Conservation (phyloP, 768 basidiomycete genomes). For the Termitomyces sp. region DNA sequence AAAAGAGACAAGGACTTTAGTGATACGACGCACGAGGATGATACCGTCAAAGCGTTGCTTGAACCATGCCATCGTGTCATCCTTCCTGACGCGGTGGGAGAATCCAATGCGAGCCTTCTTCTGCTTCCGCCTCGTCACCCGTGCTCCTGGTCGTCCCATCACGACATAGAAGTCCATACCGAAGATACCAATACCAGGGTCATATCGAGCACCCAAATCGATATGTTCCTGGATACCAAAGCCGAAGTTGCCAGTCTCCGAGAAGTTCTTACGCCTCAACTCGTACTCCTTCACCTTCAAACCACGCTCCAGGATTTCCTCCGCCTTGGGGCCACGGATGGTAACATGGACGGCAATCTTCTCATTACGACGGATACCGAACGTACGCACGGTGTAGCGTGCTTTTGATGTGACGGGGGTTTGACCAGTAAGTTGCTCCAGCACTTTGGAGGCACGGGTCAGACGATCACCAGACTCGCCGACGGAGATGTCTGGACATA, state of each 20-base stretch:
- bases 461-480: conserved; percentile 99
- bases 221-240: conserved; percentile 99
- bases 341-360: conserved; percentile 99
- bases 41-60: conserved; percentile 99
- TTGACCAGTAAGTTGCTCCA: conserved; percentile 99
- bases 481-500: conserved; percentile 86
- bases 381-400: conserved; percentile 98
- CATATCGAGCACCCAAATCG: conserved; percentile 97
- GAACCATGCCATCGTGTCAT: conserved; percentile 98
- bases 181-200: conserved; percentile 98
- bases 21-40: conserved; percentile 66
- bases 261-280: conserved; percentile 95
- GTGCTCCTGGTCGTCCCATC: conserved; percentile 93
- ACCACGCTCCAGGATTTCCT: conserved; percentile 98
- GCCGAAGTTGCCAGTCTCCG: conserved; percentile 98
- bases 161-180: conserved; percentile 99
- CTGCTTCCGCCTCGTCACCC: conserved; percentile 89
- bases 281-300: conserved; percentile 99
- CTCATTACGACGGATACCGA: conserved; percentile 99
- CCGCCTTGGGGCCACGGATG: conserved; percentile 98
- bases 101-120: conserved; percentile 86
- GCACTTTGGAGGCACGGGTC: conserved; percentile 97
- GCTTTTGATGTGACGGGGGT: conserved; percentile 99
- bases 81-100: conserved; percentile 89
- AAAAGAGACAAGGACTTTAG: conserved; percentile 1